Conservation (phyloP, 768 basidiomycete genomes). For the Pholiota molesta region DNA sequence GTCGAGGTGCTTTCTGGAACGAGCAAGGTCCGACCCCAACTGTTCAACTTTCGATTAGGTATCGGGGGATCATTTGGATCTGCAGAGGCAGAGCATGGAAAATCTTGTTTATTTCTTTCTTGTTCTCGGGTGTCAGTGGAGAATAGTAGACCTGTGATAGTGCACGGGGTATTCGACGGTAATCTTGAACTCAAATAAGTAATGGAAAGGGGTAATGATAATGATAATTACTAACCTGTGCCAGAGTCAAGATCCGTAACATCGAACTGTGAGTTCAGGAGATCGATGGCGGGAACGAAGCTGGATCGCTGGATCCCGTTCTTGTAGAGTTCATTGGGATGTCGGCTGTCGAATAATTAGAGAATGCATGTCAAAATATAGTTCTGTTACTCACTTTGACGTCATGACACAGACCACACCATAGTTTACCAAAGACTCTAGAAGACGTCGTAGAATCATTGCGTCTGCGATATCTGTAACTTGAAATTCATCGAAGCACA, state of each 20-base stretch:
- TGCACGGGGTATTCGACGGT: slow-evolving; percentile 90
- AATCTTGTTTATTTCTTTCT: slow-evolving; percentile 78
- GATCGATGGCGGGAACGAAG: slow-evolving; percentile 93
- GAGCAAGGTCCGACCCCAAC: slow-evolving; percentile 88
- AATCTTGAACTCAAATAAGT: slow-evolving; percentile 55
- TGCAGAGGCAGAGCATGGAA: slow-evolving; percentile 69
- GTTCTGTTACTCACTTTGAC: slow-evolving; percentile 76
- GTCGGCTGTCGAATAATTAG: slow-evolving; percentile 63
- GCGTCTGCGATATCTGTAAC: slow-evolving; percentile 98
- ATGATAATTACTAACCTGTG: slow-evolving; percentile 64
- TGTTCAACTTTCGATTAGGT: slow-evolving; percentile 63
- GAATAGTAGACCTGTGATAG: slow-evolving; percentile 94
- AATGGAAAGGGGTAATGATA: slow-evolving; percentile 4
- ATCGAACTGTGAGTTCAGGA: slow-evolving; percentile 84
- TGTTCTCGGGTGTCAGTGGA: slow-evolving; percentile 70
- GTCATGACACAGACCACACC: slow-evolving; percentile 97
- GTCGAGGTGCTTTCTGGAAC: slow-evolving; percentile 80
- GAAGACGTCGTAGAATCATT: slow-evolving; percentile 91
- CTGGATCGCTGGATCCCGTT: slow-evolving; percentile 96
- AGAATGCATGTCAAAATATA: background rate
- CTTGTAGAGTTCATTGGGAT: slow-evolving; percentile 97
- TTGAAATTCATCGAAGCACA: slow-evolving; percentile 99
- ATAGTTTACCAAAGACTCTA: slow-evolving; percentile 83
- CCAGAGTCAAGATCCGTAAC: slow-evolving; percentile 96
- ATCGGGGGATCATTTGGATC: slow-evolving; percentile 60